These are phyloP conservation scores for Alternaria arbusti DNA, from an alignment of 2,329 filamentous ascomycete genomes.

Conservation along the genomic window DNA sequence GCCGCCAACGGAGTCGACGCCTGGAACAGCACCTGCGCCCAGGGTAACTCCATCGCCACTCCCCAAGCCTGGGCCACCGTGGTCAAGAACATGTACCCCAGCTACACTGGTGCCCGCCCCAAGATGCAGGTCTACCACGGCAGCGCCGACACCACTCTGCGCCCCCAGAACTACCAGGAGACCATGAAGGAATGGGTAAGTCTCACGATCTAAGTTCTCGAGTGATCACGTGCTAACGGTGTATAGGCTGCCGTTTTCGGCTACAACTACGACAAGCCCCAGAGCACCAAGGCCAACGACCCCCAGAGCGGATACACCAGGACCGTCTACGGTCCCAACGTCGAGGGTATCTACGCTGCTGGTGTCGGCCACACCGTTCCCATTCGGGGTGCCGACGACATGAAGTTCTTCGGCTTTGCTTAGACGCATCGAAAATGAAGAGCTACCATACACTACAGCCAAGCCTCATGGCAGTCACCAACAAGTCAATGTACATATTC, in stretches of 20 bases:
- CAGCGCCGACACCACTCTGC: slow-evolving; percentile 57
- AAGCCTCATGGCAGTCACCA: not conserved
- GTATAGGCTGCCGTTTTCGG: slow-evolving; percentile 35
- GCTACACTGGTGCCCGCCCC: slow-evolving; percentile 58
- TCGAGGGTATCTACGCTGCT: slow-evolving; percentile 45
- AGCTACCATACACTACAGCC: not conserved
- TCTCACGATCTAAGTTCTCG: not conserved
- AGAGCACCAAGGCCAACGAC: slow-evolving; percentile 36
- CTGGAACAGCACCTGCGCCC: slow-evolving; percentile 62
- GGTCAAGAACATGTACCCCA: slow-evolving; percentile 57
- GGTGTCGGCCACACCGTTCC: slow-evolving; percentile 45
- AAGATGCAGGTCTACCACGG: slow-evolving; percentile 67
- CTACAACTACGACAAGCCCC: slow-evolving; percentile 41
- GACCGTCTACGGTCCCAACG: slow-evolving; percentile 36
- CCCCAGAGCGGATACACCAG: slow-evolving; percentile 43
- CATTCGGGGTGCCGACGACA: slow-evolving; percentile 42
- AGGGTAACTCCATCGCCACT: slow-evolving; percentile 55
- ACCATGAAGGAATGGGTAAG: slow-evolving; percentile 47
- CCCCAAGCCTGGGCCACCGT: slow-evolving; percentile 58
- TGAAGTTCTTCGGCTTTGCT: slow-evolving; percentile 44
- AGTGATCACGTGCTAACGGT: not conserved
- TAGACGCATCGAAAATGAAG: not conserved
- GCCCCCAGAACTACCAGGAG: slow-evolving; percentile 63
- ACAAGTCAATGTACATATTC: not conserved
- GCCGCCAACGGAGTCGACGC: slow-evolving; percentile 50